phyloP scores from a whole-genome alignment of 352 stramenopile species.

The Globisporangium yorkense region DNA sequence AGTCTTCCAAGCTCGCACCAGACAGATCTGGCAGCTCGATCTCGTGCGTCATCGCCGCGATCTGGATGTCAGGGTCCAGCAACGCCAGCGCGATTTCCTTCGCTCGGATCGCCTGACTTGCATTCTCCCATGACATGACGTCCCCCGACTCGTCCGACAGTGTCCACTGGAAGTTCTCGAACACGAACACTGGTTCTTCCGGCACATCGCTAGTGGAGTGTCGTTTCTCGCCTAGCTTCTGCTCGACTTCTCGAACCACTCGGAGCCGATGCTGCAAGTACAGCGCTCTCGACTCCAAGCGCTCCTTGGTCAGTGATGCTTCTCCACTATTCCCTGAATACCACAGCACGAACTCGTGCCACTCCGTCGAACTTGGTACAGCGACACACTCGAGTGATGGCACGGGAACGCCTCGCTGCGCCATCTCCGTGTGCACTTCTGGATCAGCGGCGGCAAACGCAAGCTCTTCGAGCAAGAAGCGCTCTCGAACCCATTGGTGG shows the following conservation, averaged over 20 bases:
- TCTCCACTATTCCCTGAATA: slow-evolving; percentile 33
- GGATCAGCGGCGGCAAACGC: slow-evolving; percentile 40
- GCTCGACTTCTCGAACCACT: slow-evolving; percentile 20
- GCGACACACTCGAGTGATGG: slow-evolving; percentile 21
- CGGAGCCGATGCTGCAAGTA: slow-evolving; percentile 32
- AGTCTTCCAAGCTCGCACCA: slow-evolving; percentile 26
- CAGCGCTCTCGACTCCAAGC: slow-evolving; percentile 25
- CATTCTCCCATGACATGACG: slow-evolving; percentile 33
- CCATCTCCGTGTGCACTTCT: slow-evolving; percentile 31
- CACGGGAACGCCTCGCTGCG: slow-evolving; percentile 20
- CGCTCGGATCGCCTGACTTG: slow-evolving; percentile 27
- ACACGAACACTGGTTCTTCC: slow-evolving; percentile 34
- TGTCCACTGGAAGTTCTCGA: slow-evolving; percentile 36
- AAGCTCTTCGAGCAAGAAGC: slow-evolving; percentile 55
- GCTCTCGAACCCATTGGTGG: slow-evolving; percentile 41
- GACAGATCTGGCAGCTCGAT: slow-evolving; percentile 53
- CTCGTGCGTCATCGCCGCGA: slow-evolving; percentile 47
- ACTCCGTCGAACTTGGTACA: slow-evolving; percentile 17
- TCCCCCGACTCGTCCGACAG: slow-evolving; percentile 22
- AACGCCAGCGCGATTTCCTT: slow-evolving; percentile 52
- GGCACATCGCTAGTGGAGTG: background rate
- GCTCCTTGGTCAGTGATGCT: slow-evolving; percentile 17
- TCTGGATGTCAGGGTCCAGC: slow-evolving; percentile 47
- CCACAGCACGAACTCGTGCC: slow-evolving; percentile 48
- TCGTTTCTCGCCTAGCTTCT: slow-evolving; percentile 19